Evolutionary conservation across 2,329 filamentous ascomycete genomes (phyloP), one percentile per base, ranked within the genome.

Genomic region (Chlorencoelia australis): DNA sequence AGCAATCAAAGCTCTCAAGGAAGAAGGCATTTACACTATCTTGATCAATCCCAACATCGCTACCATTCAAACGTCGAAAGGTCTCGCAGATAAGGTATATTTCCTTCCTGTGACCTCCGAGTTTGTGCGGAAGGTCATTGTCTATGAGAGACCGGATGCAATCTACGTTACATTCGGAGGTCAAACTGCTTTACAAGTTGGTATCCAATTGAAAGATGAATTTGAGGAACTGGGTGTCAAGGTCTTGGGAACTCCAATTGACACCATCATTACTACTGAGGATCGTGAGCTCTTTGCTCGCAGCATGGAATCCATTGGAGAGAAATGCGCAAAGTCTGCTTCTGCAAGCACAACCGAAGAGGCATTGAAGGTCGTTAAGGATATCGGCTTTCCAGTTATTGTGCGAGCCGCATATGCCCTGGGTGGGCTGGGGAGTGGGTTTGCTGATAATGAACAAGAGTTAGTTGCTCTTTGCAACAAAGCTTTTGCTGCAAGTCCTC

Each of bases 1-100:
- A 63, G 91, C 89, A 30, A 96, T 98, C 69, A 98, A 98, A 68
- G 91, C 91, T 24, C 59, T 98, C 52, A 96, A 96, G 64, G 83
- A 96, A 60, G 91, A 96, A 64, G 89, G 88, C 43, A 95, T 96
- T 53, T 96, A 95, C 68, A 95, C 91, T 3, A 81, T 98, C 46
- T 69, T 98, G 45, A 96, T 98, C 71, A 98, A 98, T 66, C 91
- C 91, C 40, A 98, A 98, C 59, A 96, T 98, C 58, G 91, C 91
- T 48, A 98, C 91, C 1, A 96, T 96, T 45, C 91, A 98, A 61
- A 98, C 91, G 4, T 96, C 91, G 35, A 95, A 95, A 66, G 91
- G 91, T 47, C 69, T 98, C 35, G 91, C 91, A 10, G 91, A 98
- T 63, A 96, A 96, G 69, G 91, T 98, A 34, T 98, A 96, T 66